Percentiles rank a stretch among this genome's conserved stretches.
phyloP scores from a whole-genome alignment of 2,329 filamentous ascomycete genomes.

The Scedosporium minutisporum region DNA sequence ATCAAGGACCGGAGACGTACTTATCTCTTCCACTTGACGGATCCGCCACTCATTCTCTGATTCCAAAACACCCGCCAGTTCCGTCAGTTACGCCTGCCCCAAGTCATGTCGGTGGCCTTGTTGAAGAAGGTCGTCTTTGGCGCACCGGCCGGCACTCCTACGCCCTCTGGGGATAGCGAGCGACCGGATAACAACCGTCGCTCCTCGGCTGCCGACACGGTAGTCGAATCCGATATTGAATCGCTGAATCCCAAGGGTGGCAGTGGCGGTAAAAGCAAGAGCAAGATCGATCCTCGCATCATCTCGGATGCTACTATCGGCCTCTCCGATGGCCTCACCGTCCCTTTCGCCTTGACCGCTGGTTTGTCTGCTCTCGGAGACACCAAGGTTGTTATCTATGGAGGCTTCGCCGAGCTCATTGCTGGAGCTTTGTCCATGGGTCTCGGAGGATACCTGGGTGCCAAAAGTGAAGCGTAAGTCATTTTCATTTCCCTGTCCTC shows the following conservation, averaged over 20 bases:
- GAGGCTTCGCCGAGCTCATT: conserved; percentile 65
- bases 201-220: conserved; percentile 12
- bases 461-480: conserved; percentile 37
- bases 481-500: neutral
- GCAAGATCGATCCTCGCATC: conserved; percentile 12
- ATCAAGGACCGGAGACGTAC: neutral
- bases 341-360: conserved; percentile 70
- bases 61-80: neutral
- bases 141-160: neutral
- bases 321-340: conserved; percentile 68
- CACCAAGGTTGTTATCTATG: conserved; percentile 58
- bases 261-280: conserved; percentile 7
- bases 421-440: conserved; percentile 72
- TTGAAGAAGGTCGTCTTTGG: conserved; percentile 11
- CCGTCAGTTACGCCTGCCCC: neutral
- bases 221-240: conserved; percentile 11
- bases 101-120: conserved; percentile 11
- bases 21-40: neutral
- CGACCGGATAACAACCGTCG: conserved; percentile 6
- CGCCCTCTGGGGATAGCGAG: conserved; percentile 1
- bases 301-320: conserved; percentile 48
- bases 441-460: conserved; percentile 62
- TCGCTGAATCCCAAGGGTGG: conserved; percentile 4
- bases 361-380: conserved; percentile 59
- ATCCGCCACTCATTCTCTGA: neutral